Evolutionary conservation across 2,329 filamentous ascomycete genomes (phyloP).

Genomic region (Colletotrichum sp.): DNA sequence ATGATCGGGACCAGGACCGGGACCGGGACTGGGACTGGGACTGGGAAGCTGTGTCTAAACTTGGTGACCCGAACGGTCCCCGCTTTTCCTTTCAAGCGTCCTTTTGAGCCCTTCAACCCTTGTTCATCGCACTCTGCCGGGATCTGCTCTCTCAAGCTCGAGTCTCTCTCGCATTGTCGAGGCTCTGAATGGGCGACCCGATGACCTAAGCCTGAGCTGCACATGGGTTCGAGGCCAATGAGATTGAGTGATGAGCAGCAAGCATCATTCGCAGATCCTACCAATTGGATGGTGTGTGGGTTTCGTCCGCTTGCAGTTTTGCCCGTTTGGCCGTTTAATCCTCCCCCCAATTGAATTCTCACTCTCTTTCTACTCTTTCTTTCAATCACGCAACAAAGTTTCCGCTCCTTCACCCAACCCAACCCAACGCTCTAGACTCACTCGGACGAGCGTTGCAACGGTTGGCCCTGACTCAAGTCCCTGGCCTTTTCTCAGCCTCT

Average conservation of each 20-base stretch:
- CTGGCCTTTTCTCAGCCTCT: not conserved
- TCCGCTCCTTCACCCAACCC: not conserved
- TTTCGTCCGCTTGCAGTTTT: not conserved
- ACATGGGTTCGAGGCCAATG: conserved; percentile 8
- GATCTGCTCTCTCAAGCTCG: not conserved
- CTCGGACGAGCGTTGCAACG: not conserved
- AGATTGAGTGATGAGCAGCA: conserved; percentile 9
- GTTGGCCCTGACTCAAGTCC: not conserved
- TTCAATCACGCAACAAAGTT: not conserved
- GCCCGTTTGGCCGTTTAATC: not conserved
- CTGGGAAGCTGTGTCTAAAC: not conserved
- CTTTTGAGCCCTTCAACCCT: not conserved
- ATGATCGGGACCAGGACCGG: not conserved
- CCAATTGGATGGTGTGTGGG: not conserved
- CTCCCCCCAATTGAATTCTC: not conserved
- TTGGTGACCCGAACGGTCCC: not conserved
- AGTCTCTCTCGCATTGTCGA: not conserved
- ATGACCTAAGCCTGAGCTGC: not conserved
- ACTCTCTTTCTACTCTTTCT: not conserved
- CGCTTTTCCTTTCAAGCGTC: conserved; percentile 16
- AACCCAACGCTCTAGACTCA: not conserved
- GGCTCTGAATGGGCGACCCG: not conserved
- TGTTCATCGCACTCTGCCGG: not conserved
- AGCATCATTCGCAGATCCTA: not conserved
- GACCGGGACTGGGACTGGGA: not conserved